Evolutionary conservation across 1,284 basidiomycete species (phyloP), one percentile per base, ranked within the genome.

Genomic region (Ustilago vetiveriae): DNA sequence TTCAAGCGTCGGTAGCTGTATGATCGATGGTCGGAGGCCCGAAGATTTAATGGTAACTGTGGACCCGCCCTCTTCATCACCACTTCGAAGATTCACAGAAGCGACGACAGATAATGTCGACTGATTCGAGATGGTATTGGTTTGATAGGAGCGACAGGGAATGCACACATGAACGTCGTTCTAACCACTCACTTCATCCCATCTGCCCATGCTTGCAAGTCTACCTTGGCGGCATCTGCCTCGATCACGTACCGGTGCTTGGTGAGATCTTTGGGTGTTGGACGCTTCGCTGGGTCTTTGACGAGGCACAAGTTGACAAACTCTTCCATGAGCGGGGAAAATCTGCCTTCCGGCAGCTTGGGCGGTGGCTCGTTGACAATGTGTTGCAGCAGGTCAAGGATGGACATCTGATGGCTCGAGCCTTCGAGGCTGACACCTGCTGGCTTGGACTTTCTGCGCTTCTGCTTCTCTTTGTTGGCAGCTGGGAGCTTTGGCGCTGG

Each of bases 331-430:
- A 39, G 41, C 32, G 48, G 46, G 10, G 76, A 63, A 51, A 81
- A 82, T 10, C 55, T 48, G 29, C 60, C 60, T 26, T 68, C 72
- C 3, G 71, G 59, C 16, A 76, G 75, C 49, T 79, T 72, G 8
- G 78, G 79, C 29, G 79, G 71, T 11, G 76, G 78, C 54, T 82
- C 80, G 44, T 95, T 94, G 58, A 98, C 96, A 76, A 98, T 98
- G 79, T 97, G 93, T 79, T 98, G 95, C 78, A 98, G 85, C 32
- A 98, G 84, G 83, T 98, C 95, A 41, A 98, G 86, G 79, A 98
- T 98, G 71, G 90, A 92, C 92, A 98, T 95, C 72, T 92, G 94
- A 88, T 91, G 91, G 13, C 90, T 90, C 4, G 91, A 91, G 33
- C 92, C 93, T 78, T 92, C 91, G 65, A 96, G 84, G 69, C 88